Evolutionary conservation across 805 yeast species (phyloP).

Genomic region (Ogataea thermomethanolica): DNA sequence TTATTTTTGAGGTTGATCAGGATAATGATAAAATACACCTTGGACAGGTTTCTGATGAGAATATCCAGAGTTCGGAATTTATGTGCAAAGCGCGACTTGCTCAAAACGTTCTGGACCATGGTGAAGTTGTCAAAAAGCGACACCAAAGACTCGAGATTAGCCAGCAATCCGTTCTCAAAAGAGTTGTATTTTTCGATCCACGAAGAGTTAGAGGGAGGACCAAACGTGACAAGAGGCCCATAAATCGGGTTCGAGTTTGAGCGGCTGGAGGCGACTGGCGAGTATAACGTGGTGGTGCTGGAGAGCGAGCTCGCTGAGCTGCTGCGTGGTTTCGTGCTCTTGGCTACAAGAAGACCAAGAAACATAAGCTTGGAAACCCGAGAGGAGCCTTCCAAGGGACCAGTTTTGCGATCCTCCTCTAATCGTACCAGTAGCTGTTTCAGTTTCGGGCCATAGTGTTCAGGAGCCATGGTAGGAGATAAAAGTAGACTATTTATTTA

Average conservation of each 20-base stretch:
- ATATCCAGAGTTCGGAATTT: slow-evolving; percentile 15
- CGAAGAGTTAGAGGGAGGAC: neutral
- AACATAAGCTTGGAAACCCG: slow-evolving; percentile 4
- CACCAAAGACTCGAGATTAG: slow-evolving; percentile 23
- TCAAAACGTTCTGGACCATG: slow-evolving; percentile 27
- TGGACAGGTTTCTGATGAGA: slow-evolving; percentile 24
- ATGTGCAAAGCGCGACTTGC: slow-evolving; percentile 9
- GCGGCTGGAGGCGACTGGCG: slow-evolving; percentile 16
- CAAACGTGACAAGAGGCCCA: neutral
- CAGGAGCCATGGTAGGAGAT: neutral
- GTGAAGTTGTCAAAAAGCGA: slow-evolving; percentile 30
- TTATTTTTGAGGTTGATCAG: slow-evolving; percentile 28
- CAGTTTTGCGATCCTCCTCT: neutral
- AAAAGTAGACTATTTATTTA: neutral
- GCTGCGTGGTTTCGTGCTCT: slow-evolving; percentile 1
- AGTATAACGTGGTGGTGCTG: slow-evolving; percentile 19
- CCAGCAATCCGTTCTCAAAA: slow-evolving; percentile 20
- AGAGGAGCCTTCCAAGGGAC: neutral
- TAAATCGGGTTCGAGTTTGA: slow-evolving; percentile 6
- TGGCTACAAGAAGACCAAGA: slow-evolving; percentile 8
- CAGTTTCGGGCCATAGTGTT: slow-evolving; percentile 6
- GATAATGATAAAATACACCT: slow-evolving; percentile 29
- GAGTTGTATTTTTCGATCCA: slow-evolving; percentile 17
- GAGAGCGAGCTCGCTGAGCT: slow-evolving; percentile 8
- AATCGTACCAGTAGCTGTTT: slow-evolving; percentile 4